Conservation (phyloP, 2,329 filamentous ascomycete genomes). For the Peltaster fructicola region DNA sequence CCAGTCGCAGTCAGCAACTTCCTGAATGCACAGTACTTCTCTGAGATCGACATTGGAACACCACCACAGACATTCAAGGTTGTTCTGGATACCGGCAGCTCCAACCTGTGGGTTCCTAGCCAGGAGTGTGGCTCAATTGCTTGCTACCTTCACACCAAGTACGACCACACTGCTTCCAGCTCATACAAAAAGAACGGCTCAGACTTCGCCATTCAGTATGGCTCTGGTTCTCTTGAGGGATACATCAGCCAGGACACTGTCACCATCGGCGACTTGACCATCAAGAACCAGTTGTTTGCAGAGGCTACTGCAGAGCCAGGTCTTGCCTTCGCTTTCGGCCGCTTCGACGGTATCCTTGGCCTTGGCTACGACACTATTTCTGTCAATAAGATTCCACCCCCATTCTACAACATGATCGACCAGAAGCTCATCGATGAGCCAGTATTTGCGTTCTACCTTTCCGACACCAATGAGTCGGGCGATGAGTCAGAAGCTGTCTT, state of each 20-base stretch:
- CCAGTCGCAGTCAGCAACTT: conserved; percentile 90
- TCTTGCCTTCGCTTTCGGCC: conserved; percentile 90
- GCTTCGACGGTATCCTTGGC: conserved; percentile 92
- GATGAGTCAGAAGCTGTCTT: conserved; percentile 76
- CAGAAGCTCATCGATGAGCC: conserved; percentile 80
- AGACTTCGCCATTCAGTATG: conserved; percentile 84
- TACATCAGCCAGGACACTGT: conserved; percentile 83
- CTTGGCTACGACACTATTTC: conserved; percentile 90
- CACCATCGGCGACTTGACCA: conserved; percentile 70
- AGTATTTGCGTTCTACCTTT: conserved; percentile 93
- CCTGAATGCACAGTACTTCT: conserved; percentile 98
- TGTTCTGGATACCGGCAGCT: conserved; percentile 93
- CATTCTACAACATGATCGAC: conserved; percentile 90
- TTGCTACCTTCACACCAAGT: conserved; percentile 94
- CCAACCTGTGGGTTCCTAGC: conserved; percentile 97
- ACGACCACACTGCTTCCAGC: conserved; percentile 76
- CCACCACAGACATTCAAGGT: conserved; percentile 96
- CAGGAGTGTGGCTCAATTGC: conserved; percentile 83
- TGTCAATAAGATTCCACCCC: conserved; percentile 87
- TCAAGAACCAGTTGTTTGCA: conserved; percentile 85
- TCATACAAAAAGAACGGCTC: conserved; percentile 90
- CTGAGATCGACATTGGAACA: conserved; percentile 81
- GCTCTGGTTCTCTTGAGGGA: conserved; percentile 82
- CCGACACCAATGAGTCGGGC: conserved; percentile 50
- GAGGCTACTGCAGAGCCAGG: conserved; percentile 93